Base-by-base conservation (phyloP, 176 grass and related monocot species). In the Avena atlantica region DNA sequence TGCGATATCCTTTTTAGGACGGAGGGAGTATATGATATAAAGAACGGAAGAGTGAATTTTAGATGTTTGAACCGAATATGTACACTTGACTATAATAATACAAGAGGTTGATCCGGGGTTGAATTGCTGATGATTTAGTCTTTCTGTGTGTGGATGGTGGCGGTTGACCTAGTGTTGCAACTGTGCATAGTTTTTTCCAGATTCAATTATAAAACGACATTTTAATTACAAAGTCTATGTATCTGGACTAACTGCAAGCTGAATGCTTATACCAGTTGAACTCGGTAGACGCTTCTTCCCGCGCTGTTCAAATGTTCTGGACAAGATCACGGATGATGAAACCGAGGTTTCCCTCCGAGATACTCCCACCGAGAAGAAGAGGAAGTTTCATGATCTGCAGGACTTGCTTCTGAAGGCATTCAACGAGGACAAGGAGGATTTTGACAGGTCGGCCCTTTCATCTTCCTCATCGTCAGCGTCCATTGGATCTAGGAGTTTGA, bases 201-300 rank as follows among this genome's bases (percentile, higher is more conserved):
- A 34, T 84, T 50, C 23, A 67, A 8, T 31, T 52, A 6, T 50
- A 50, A 66, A 48, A 61, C 21, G 2, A 3, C 48, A 31, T 48
- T 62, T 84, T 19, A 27, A 27, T 27, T 31, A 66, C 21, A 5
- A 40, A 76, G 27, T 61, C 17, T 53, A 62, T 21, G 23, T 1
- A 52, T 76, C 9, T 82, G 17, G 16, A 86, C 73, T 88, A 37
- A 80, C 27, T 8, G 16, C 19, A 84, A 86, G 14, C 16, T 87
- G 23, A 78, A 55, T 76, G 57, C 71, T 7, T 89, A 15, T 87
- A 31, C 19, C 89, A 99, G 94, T 99, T 57, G 89, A 96, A 78
- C 81, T 96, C 17, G 94, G 97, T 8, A 97, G 91, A 61, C 71
- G 81, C 20, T 99, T 71, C 62, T 99, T 99, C 77, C 97, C 97